Conservation (phyloP, 1,139 yeast species). For the Hansenula sp. region DNA sequence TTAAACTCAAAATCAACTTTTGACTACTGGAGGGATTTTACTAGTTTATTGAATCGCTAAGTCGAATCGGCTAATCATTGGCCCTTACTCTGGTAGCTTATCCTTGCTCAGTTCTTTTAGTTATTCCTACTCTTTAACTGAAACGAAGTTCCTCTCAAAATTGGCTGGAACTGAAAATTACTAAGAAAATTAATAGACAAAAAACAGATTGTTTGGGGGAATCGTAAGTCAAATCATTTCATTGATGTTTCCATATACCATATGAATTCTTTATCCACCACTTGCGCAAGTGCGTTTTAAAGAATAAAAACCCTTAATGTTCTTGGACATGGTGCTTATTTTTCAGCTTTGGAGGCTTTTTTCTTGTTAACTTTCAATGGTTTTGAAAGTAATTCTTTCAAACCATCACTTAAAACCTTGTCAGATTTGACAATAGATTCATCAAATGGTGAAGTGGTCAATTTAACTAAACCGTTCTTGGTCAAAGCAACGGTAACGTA, state of each 20-base stretch:
- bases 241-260: neutral
- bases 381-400: constrained; percentile 43
- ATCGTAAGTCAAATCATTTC: constrained; percentile 1
- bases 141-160: too few relatives aligned
- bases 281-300: too few relatives aligned
- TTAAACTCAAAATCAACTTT: neutral
- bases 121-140: too few relatives aligned
- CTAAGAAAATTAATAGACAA: too few relatives aligned
- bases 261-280: too few relatives aligned
- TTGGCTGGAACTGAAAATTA: too few relatives aligned
- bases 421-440: constrained; percentile 49
- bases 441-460: constrained; percentile 53
- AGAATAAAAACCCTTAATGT: too few relatives aligned
- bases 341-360: constrained; percentile 37
- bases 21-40: too few relatives aligned
- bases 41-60: too few relatives aligned
- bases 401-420: constrained; percentile 52
- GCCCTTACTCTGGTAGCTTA: too few relatives aligned
- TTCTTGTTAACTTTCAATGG: constrained; percentile 56
- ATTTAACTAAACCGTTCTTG: constrained; percentile 66
- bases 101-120: too few relatives aligned
- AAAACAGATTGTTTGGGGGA: neutral
- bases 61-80: too few relatives aligned
- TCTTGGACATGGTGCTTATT: neutral
- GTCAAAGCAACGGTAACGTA: constrained; percentile 78